These are phyloP conservation scores for Conticribra guillardii DNA, from an alignment of 108 stramenopile genomes.

Conservation along the genomic window DNA sequence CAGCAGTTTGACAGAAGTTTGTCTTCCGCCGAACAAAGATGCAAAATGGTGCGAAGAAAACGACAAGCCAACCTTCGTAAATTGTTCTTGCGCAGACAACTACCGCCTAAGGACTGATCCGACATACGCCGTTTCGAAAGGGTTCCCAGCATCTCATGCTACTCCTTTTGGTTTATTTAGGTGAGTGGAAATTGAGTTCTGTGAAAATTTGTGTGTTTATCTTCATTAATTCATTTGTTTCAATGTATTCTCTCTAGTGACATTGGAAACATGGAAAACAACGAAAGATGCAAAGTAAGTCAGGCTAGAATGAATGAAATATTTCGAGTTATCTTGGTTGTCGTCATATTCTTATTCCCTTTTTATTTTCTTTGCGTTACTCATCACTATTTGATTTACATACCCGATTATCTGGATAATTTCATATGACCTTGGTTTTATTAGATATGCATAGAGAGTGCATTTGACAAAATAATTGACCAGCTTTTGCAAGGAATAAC, in stretches of 20 bases:
- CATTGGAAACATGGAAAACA: conserved; percentile 52
- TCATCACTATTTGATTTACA: no score
- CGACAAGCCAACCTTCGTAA: conserved; percentile 1
- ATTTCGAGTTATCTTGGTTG: no score
- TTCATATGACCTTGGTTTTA: no score
- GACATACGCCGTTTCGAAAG: neutral
- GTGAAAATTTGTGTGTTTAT: no score
- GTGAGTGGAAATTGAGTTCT: no score
- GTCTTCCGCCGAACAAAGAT: conserved; percentile 11
- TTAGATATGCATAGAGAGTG: conserved; percentile 48
- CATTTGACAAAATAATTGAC: conserved; percentile 30
- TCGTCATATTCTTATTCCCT: no score
- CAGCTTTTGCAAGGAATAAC: neutral
- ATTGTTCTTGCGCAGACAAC: conserved; percentile 8
- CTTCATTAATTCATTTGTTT: no score
- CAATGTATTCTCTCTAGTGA: no score
- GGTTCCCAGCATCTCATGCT: conserved; percentile 10
- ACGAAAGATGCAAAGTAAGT: conserved; percentile 47
- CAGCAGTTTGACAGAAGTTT: conserved; percentile 34
- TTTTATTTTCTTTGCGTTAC: no score
- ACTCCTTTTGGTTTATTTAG: conserved; percentile 40
- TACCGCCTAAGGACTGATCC: neutral
- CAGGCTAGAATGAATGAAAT: no score
- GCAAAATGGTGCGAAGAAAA: neutral
- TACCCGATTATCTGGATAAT: no score